phyloP scores from a whole-genome alignment of 2,329 filamentous ascomycete genomes.

The Trichophyton schoenleinii region DNA sequence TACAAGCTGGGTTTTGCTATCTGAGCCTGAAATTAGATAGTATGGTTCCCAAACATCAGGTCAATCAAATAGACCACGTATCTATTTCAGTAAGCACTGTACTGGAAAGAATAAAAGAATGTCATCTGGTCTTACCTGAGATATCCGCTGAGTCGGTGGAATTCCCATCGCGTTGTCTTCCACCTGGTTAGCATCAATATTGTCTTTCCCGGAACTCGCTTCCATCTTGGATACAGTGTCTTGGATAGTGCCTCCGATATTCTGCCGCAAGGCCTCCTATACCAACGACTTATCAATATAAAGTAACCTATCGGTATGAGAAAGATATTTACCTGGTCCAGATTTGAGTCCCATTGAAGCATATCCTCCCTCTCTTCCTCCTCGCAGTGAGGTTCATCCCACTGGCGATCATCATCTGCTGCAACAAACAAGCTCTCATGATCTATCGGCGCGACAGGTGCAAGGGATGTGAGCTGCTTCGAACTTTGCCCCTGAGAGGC shows the following conservation, averaged over 20 bases:
- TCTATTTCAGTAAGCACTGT: conserved; percentile 16
- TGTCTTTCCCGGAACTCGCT: neutral
- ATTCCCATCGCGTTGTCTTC: conserved; percentile 15
- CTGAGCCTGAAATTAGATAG: neutral
- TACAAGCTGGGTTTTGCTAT: conserved; percentile 59
- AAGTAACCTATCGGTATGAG: neutral
- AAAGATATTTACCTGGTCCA: conserved; percentile 31
- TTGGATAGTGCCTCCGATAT: conserved; percentile 20
- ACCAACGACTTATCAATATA: neutral
- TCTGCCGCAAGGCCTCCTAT: conserved; percentile 23
- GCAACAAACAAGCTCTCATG: conserved; percentile 47
- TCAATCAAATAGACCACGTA: conserved; percentile 34
- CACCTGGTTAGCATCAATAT: neutral
- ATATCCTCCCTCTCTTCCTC: conserved; percentile 45
- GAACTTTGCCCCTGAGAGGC: neutral
- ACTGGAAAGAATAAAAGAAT: neutral
- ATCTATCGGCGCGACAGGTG: neutral
- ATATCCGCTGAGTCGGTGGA: conserved; percentile 38
- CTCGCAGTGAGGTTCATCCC: conserved; percentile 45
- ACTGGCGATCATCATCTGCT: conserved; percentile 45
- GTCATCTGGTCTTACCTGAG: conserved; percentile 26
- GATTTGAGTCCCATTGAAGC: conserved; percentile 49
- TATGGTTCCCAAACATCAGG: neutral
- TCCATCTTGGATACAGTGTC: conserved; percentile 21
- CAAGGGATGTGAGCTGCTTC: neutral